Percentiles rank a stretch among this genome's conserved stretches.
phyloP scores from a whole-genome alignment of 208 protist species.

The Acanthamoeba polyphaga region DNA sequence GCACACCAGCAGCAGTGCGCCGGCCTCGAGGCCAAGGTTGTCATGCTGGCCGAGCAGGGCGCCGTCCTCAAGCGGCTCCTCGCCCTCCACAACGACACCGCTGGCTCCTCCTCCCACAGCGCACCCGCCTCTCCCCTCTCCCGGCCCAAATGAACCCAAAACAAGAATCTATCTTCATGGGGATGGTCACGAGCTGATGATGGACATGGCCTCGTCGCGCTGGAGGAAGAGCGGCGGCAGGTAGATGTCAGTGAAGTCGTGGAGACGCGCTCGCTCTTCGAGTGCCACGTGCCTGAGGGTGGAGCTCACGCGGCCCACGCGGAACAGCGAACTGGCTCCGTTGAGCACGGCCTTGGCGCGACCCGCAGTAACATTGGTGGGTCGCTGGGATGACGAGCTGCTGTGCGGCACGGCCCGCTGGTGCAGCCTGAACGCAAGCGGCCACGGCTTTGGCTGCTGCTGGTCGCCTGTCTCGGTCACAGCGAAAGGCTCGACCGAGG shows the following conservation, averaged over 20 bases:
- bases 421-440: constrained; percentile 32
- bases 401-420: neutral
- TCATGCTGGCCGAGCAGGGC: neutral
- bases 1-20: neutral
- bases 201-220: too few relatives aligned
- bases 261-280: neutral
- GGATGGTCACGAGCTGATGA: too few relatives aligned
- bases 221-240: constrained; percentile 15
- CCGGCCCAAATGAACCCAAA: neutral
- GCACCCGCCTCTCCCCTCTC: neutral
- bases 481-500: neutral
- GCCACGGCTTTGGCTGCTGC: neutral
- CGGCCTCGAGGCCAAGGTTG: neutral
- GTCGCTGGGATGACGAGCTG: neutral
- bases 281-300: neutral
- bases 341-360: neutral
- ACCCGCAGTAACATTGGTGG: neutral
- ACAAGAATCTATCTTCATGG: too few relatives aligned
- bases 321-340: neutral
- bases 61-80: constrained; percentile 19
- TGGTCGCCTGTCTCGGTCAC: neutral
- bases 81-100: neutral
- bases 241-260: constrained; percentile 16
- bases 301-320: neutral
- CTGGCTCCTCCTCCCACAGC: neutral